Base-by-base conservation (phyloP, 2,329 filamentous ascomycete species). In the Verticillium isaacii region DNA sequence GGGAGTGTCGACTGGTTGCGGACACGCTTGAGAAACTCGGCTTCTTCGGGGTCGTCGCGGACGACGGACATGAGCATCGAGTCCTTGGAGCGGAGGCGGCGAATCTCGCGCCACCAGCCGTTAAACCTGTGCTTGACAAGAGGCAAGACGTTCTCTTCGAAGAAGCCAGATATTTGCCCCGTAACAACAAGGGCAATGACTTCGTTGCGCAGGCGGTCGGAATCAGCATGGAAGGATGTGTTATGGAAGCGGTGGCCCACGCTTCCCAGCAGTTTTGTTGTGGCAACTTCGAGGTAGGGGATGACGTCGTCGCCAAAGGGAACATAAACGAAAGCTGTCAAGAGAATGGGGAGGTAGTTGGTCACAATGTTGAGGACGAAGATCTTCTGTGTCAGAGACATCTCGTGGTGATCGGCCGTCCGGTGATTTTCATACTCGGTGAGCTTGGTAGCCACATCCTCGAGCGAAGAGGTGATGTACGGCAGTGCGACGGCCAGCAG, bases 341-440 rank as follows among this genome's bases (percentile, higher is more conserved):
- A 78, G 64, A 92, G 82, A 56, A 91, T 89, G 0, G 89, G 89
- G 1, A 92, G 80, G 70, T 93, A 93, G 4, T 90, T 90, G 14
- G 89, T 92, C 74, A 93, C 91, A 77, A 92, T 91, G 78, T 90
- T 91, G 70, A 93, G 83, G 37, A 91, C 81, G 63, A 93, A 92
- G 8, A 89, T 83, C 78, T 93, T 93, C 64, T 89, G 85, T 0
- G 88, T 90, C 66, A 90, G 80, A 0, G 89, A 87, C 63, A 86
- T 83, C 64, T 92, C 87, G 69, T 90, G 87, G 23, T 84, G 79
- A 58, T 89, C 87, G 36, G 86, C 81, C 0, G 89, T 92, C 60
- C 90, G 85, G 71, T 92, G 90, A 70, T 93, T 93, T 69, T 93
- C 90, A 67, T 85, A 91, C 17, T 89, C 78, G 12, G 86, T 91